phyloP scores from a whole-genome alignment of 2,329 filamentous ascomycete genomes.

The Endocalyx cinctus region DNA sequence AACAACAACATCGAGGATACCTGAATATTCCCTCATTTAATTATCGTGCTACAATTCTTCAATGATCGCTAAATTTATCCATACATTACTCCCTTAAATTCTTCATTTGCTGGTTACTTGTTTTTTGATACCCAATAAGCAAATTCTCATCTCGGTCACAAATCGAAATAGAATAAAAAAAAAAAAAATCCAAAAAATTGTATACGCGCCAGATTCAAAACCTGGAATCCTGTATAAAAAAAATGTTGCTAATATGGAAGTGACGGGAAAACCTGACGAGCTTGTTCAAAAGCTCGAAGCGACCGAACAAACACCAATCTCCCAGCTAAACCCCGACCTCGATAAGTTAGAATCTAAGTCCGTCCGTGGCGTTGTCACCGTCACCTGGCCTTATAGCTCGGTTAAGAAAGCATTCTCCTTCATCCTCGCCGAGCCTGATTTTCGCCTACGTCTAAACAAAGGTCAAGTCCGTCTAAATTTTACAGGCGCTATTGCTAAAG shows the following conservation, averaged over 20 bases:
- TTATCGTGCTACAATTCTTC: not conserved
- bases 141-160: too few relatives aligned
- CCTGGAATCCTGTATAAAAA: constrained; percentile 4
- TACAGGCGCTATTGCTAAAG: constrained; percentile 63
- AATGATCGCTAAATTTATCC: not conserved
- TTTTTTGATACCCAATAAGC: too few relatives aligned
- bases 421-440: constrained; percentile 78
- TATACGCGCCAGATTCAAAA: not conserved
- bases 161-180: not conserved
- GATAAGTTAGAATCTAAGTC: constrained; percentile 34
- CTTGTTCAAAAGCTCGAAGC: constrained; percentile 15
- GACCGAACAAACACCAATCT: constrained; percentile 45
- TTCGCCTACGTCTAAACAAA: constrained; percentile 68
- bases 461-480: constrained; percentile 82
- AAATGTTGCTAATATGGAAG: constrained; percentile 21
- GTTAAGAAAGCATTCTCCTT: constrained; percentile 70
- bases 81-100: not conserved
- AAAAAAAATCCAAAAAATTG: not conserved
- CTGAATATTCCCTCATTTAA: not conserved
- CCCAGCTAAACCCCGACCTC: constrained; percentile 48
- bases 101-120: too few relatives aligned
- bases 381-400: constrained; percentile 89
- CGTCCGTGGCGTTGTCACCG: constrained; percentile 70
- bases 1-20: not conserved
- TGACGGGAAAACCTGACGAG: constrained; percentile 10